Base-by-base conservation (phyloP, 1,139 yeast species). In the Groenewaldozyma sp. region DNA sequence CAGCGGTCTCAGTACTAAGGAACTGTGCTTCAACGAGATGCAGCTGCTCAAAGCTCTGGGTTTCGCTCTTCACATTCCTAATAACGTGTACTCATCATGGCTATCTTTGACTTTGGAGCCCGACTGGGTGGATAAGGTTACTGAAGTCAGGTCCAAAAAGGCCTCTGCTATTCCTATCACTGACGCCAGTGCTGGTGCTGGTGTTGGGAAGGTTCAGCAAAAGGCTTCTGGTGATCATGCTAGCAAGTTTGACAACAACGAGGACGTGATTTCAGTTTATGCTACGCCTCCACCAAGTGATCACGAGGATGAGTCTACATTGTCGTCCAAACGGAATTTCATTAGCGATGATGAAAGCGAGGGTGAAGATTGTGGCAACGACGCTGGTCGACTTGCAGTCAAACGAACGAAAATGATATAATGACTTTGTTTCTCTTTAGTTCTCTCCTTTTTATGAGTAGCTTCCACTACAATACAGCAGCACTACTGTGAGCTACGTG, bases 1-100 rank as follows among this genome's bases (percentile, higher is more conserved):
- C 38, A 74, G 84, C 38, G 91, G 93, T 1, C 65, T 78, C 49
- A 51, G 69, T 36, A 51, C 69, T n/a, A 50, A 59, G 33, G 75
- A 71, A 43, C 65, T 83, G 44, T 67, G 67, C 44, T 51, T 54
- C 10, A 65, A 77, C 44, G 94, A 83, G 60, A 52, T 71, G 27
- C 60, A 66, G n/a, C 65, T 81, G 31, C 67, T 83, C 43, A 52
- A 59, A 28, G 60, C 70, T 10, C 65, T 82, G 42, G 68, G 76
- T 49, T 81, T 78, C 65, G 66, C 73, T 35, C 58, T 78, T 34
- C 73, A 70, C 55, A 65, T 79, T 36, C 71, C 71, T 37, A 66
- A 66, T 33, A 57, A 59, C 26, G 64, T 68, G 36, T 77, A 75
- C 50, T 74, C 70, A 44, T 70, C 73, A 45, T 76, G 80, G 81